phyloP scores from a whole-genome alignment of 768 basidiomycete species.

The Trametes gibbosa region DNA sequence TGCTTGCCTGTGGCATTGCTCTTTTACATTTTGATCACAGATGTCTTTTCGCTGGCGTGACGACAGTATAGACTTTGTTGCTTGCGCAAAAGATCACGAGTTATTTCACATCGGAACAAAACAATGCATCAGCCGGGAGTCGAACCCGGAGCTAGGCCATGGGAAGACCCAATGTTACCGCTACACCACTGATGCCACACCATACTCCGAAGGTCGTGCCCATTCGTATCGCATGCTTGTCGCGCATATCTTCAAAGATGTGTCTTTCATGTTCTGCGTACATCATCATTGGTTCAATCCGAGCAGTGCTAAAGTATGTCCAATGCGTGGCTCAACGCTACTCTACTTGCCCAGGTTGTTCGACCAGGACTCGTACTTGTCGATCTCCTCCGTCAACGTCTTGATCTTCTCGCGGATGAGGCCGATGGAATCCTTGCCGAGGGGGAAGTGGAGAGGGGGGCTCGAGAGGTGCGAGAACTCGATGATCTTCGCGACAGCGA shows the following conservation, averaged over 20 bases:
- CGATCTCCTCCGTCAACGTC: slow-evolving; percentile 5
- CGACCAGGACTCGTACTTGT: slow-evolving; percentile 18
- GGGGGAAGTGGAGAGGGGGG: slow-evolving; percentile 20
- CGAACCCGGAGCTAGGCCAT: slow-evolving; percentile 64
- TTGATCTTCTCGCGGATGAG: neutral
- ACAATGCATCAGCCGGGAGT: slow-evolving; percentile 51
- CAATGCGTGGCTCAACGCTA: too few species aligned
- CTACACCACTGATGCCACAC: slow-evolving; percentile 62
- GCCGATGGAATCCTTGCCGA: slow-evolving; percentile 19
- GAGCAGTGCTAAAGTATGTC: too few species aligned
- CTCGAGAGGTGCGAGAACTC: too few species aligned
- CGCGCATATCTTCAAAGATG: too few species aligned
- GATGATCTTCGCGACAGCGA: slow-evolving; percentile 19
- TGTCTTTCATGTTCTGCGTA: too few species aligned
- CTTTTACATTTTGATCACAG: too few species aligned
- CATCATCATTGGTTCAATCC: too few species aligned
- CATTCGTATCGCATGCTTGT: too few species aligned
- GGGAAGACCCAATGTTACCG: slow-evolving; percentile 90
- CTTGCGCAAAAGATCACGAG: too few species aligned
- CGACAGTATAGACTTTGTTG: too few species aligned
- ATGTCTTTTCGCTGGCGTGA: too few species aligned
- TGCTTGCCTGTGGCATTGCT: neutral
- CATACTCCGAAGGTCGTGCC: too few species aligned
- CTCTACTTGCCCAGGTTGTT: neutral
- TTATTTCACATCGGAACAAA: neutral